A percentile compares a stretch with the other conserved stretches of the same genome.
Evolutionary conservation across 2,329 filamentous ascomycete species (phyloP).

Genomic region (Golovinomyces cichoracearum): DNA sequence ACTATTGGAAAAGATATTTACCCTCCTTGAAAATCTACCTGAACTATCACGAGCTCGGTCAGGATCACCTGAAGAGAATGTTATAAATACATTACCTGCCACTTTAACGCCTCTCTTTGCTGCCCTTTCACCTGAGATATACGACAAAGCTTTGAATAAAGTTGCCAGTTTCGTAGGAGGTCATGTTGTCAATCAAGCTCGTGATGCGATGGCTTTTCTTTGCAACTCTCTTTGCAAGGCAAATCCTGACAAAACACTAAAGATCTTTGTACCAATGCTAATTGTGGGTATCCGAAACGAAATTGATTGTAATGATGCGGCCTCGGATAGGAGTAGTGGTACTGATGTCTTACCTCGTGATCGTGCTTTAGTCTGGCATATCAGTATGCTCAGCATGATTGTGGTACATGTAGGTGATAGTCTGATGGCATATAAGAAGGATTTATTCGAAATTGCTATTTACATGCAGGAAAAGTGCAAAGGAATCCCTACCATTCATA

Average conservation of each 20-base stretch:
- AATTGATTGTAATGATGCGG: slow-evolving; percentile 88
- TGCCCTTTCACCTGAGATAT: slow-evolving; percentile 73
- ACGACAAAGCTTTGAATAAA: slow-evolving; percentile 76
- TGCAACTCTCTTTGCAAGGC: slow-evolving; percentile 91
- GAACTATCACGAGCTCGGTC: slow-evolving; percentile 70
- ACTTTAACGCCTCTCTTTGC: slow-evolving; percentile 77
- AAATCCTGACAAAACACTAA: slow-evolving; percentile 76
- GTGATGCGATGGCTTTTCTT: slow-evolving; percentile 97
- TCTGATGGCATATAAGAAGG: slow-evolving; percentile 65
- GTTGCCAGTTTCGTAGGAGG: slow-evolving; percentile 73
- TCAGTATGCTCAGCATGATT: slow-evolving; percentile 93
- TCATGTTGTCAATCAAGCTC: slow-evolving; percentile 87
- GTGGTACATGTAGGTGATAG: slow-evolving; percentile 86
- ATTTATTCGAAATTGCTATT: slow-evolving; percentile 69
- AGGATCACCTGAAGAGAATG: slow-evolving; percentile 83
- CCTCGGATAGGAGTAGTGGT: slow-evolving; percentile 78
- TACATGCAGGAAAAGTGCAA: slow-evolving; percentile 95
- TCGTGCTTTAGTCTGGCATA: slow-evolving; percentile 80
- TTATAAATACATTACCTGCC: slow-evolving; percentile 82
- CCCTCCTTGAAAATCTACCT: slow-evolving; percentile 76
- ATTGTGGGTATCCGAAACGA: slow-evolving; percentile 82
- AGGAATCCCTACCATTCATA: slow-evolving; percentile 78
- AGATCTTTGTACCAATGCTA: slow-evolving; percentile 70
- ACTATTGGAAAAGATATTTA: slow-evolving; percentile 83
- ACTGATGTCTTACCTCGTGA: slow-evolving; percentile 83